Conservation (phyloP, 108 stramenopile genomes). For the Nitzschia putrida region DNA sequence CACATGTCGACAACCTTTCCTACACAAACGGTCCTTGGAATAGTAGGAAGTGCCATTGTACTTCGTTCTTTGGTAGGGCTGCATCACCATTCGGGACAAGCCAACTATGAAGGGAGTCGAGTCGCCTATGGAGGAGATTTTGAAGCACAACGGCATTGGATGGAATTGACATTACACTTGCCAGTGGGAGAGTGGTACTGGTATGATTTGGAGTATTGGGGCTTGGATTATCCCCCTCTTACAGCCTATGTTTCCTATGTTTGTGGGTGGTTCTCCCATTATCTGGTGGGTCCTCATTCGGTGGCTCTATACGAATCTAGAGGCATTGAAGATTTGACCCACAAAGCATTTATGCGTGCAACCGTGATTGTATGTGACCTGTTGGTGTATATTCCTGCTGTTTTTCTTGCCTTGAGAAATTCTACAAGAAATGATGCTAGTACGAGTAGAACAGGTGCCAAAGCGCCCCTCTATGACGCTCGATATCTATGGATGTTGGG, state of each 20-base stretch:
- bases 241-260: conserved; percentile 83
- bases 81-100: conserved; percentile 81
- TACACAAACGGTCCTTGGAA: neutral
- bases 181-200: conserved; percentile 89
- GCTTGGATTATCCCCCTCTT: conserved; percentile 94
- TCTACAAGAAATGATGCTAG: neutral
- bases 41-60: conserved; percentile 15
- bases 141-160: conserved; percentile 98
- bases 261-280: conserved; percentile 62
- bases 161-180: conserved; percentile 88
- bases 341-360: conserved; percentile 82
- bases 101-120: conserved; percentile 67
- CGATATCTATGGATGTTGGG: conserved; percentile 26
- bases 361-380: conserved; percentile 74
- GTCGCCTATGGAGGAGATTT: conserved; percentile 90
- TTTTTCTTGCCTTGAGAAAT: conserved; percentile 32
- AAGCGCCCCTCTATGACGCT: neutral
- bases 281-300: conserved; percentile 53
- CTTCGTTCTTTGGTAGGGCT: conserved; percentile 67
- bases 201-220: conserved; percentile 92
- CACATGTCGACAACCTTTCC: too few species aligned
- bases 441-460: neutral
- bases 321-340: conserved; percentile 76
- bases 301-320: conserved; percentile 73
- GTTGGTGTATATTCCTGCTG: conserved; percentile 55